Percentiles rank a stretch among this genome's conserved stretches.
These are phyloP conservation scores for Falciphora oryzae DNA, from an alignment of 2,329 filamentous ascomycete species.

Conservation along the genomic window DNA sequence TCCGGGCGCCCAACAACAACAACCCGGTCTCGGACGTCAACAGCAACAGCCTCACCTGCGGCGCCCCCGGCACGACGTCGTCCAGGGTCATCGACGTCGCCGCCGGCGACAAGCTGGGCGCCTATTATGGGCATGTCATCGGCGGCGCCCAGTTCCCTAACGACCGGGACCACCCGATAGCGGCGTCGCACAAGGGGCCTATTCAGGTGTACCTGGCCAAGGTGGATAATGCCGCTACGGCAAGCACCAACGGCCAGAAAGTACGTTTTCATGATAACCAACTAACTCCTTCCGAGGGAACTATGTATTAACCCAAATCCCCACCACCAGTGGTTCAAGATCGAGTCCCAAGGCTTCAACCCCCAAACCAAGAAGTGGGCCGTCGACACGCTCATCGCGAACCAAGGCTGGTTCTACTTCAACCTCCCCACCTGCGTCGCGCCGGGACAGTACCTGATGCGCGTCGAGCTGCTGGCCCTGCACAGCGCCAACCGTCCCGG, in stretches of 20 bases:
- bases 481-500: slow-evolving; percentile 11
- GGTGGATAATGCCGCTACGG: slow-evolving; percentile 39
- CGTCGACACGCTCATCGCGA: slow-evolving; percentile 42
- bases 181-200: slow-evolving; percentile 38
- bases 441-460: slow-evolving; percentile 18
- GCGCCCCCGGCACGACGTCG: slow-evolving; percentile 35
- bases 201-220: slow-evolving; percentile 43
- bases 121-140: slow-evolving; percentile 38
- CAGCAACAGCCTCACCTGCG: slow-evolving; percentile 44
- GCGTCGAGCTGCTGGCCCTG: slow-evolving; percentile 15
- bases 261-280: no score
- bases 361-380: slow-evolving; percentile 37
- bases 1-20: slow-evolving; percentile 45
- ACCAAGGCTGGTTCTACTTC: slow-evolving; percentile 37
- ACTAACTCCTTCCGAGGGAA: no score
- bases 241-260: slow-evolving; percentile 23
- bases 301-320: slow-evolving; percentile 12
- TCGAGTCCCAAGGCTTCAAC: slow-evolving; percentile 43
- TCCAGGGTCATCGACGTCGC: slow-evolving; percentile 40
- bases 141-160: slow-evolving; percentile 32
- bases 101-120: slow-evolving; percentile 45
- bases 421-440: slow-evolving; percentile 32
- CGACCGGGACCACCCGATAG: slow-evolving; percentile 35
- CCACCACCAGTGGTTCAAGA: slow-evolving; percentile 43
- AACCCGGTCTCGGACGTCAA: slow-evolving; percentile 46